These are phyloP conservation scores for Colletotrichum sublineola DNA, from an alignment of 2,329 filamentous ascomycete genomes.

Conservation along the genomic window DNA sequence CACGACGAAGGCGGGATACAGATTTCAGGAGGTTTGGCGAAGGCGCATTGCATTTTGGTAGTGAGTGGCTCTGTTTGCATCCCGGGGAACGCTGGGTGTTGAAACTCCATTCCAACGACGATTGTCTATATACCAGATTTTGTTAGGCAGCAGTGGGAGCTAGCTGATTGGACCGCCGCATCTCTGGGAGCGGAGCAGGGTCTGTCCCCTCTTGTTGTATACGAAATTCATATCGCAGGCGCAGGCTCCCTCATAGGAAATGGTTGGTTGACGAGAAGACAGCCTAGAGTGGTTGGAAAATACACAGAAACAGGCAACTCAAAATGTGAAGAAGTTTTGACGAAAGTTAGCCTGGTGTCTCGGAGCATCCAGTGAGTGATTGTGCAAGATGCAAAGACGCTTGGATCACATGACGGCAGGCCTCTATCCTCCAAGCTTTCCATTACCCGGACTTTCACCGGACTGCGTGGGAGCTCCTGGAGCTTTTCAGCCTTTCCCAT, in stretches of 20 bases:
- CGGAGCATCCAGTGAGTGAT: neutral
- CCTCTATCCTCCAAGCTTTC: neutral
- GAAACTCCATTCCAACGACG: neutral
- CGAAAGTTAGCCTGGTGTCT: neutral
- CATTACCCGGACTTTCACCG: constrained; percentile 42
- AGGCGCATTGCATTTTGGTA: constrained; percentile 13
- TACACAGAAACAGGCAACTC: neutral
- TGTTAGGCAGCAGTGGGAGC: neutral
- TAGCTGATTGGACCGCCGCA: neutral
- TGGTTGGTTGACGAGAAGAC: neutral
- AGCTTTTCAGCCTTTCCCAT: constrained; percentile 44
- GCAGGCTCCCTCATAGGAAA: too few relatives aligned
- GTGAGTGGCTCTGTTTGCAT: neutral
- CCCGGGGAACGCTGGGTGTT: neutral
- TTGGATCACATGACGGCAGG: neutral
- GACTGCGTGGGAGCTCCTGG: constrained; percentile 39
- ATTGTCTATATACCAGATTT: neutral
- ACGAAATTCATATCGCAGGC: neutral
- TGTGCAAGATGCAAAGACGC: neutral
- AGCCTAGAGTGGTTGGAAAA: neutral
- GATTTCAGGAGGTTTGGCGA: neutral
- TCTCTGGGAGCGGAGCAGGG: too few relatives aligned
- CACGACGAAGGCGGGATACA: neutral
- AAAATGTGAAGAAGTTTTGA: neutral
- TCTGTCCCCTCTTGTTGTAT: neutral